Evolutionary conservation across 805 yeast genomes (phyloP).

Genomic region (Ogataea trehalophila): DNA sequence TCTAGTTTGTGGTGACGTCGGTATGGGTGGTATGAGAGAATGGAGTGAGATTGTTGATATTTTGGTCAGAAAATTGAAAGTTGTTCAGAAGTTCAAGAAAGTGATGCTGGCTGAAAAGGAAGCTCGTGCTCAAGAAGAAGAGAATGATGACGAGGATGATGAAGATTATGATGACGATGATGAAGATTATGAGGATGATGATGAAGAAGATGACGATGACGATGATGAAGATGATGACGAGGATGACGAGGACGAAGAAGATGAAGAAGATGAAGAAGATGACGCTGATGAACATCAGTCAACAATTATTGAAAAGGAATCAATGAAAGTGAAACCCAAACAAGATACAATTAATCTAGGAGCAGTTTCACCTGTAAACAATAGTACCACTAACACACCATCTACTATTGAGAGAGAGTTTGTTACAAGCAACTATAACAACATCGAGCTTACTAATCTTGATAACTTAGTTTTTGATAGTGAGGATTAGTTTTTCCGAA

Average conservation of each 20-base stretch:
- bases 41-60: constrained; percentile 91
- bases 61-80: constrained; percentile 66
- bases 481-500: background rate
- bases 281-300: constrained; percentile 10
- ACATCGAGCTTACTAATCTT: constrained; percentile 8
- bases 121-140: constrained; percentile 38
- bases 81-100: constrained; percentile 51
- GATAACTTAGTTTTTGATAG: constrained; percentile 10
- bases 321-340: too few relatives aligned
- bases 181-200: constrained; percentile 17
- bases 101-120: constrained; percentile 36
- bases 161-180: constrained; percentile 33
- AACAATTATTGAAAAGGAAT: constrained; percentile 1
- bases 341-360: background rate
- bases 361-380: constrained; percentile 14
- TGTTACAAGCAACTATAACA: background rate
- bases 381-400: constrained; percentile 1
- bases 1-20: constrained; percentile 92
- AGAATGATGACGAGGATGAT: constrained; percentile 42
- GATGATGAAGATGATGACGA: constrained; percentile 37
- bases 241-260: constrained; percentile 29
- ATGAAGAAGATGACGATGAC: constrained; percentile 33
- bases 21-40: constrained; percentile 99
- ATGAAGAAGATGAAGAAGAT: constrained; percentile 14
- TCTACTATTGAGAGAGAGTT: too few relatives aligned